Percentiles rank a stretch among this genome's conserved stretches.
Evolutionary conservation across 1,139 yeast species (phyloP).

Genomic region (Pneumocystis canis): DNA sequence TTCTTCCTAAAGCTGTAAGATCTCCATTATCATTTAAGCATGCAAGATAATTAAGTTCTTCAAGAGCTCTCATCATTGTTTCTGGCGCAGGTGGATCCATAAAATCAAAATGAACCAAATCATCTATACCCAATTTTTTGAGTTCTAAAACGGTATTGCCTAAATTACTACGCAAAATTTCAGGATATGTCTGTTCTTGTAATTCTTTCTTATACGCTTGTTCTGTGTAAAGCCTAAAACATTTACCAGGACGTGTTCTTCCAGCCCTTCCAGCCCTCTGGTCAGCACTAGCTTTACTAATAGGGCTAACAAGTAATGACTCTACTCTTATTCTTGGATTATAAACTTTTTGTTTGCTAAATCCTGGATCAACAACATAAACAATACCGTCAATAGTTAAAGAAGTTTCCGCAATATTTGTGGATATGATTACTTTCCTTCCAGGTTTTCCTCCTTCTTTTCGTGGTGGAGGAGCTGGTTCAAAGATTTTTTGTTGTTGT

Average conservation of each 20-base stretch:
- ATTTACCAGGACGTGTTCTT: slow-evolving; percentile 96
- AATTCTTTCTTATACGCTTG: slow-evolving; percentile 90
- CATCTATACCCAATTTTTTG: slow-evolving; percentile 88
- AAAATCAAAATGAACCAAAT: slow-evolving; percentile 90
- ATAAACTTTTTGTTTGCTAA: slow-evolving; percentile 89
- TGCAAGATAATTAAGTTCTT: slow-evolving; percentile 76
- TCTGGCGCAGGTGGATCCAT: slow-evolving; percentile 99
- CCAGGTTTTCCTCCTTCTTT: slow-evolving; percentile 72
- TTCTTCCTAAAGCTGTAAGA: slow-evolving; percentile 72
- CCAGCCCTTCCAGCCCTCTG: slow-evolving; percentile 99
- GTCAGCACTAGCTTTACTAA: slow-evolving; percentile 92
- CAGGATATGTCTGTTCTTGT: slow-evolving; percentile 91
- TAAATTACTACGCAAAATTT: slow-evolving; percentile 76
- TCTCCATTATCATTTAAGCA: slow-evolving; percentile 90
- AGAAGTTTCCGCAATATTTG: slow-evolving; percentile 95
- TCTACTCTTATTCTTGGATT: slow-evolving; percentile 94
- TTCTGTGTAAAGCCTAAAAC: slow-evolving; percentile 90
- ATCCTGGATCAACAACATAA: slow-evolving; percentile 94
- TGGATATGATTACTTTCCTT: slow-evolving; percentile 82
- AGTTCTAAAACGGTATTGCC: slow-evolving; percentile 85
- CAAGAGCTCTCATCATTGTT: slow-evolving; percentile 97
- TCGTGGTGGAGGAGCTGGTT: slow-evolving; percentile 60
- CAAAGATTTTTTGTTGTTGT: slow-evolving; percentile 86
- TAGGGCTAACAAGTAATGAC: slow-evolving; percentile 84
- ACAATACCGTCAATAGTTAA: slow-evolving; percentile 95